Percentiles rank a stretch among this genome's conserved stretches.
Conservation (phyloP, 2,329 filamentous ascomycete genomes). For the Pochonia chlamydosporia region DNA sequence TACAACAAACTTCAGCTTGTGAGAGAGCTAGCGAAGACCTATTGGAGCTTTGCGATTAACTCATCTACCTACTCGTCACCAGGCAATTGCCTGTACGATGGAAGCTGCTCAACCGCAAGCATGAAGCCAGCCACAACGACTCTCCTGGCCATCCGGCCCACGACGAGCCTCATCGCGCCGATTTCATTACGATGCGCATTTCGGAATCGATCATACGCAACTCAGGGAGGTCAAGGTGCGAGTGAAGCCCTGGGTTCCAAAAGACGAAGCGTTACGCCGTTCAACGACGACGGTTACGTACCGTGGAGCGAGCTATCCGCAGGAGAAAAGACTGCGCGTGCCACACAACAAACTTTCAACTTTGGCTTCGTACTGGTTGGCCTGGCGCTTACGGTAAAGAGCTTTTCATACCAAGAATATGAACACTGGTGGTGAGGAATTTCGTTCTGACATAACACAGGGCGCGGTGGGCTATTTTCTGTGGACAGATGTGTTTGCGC, state of each 20-base stretch:
- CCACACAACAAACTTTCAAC: slow-evolving; percentile 89
- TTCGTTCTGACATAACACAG: slow-evolving; percentile 32
- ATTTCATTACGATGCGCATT: slow-evolving; percentile 4
- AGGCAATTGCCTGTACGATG: slow-evolving; percentile 24
- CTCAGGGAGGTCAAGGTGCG: slow-evolving; percentile 42
- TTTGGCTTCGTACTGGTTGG: slow-evolving; percentile 72
- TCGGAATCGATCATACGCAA: slow-evolving; percentile 46
- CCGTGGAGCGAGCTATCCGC: slow-evolving; percentile 72
- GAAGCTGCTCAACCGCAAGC: slow-evolving; percentile 30
- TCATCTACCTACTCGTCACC: slow-evolving; percentile 6
- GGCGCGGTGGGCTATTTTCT: slow-evolving; percentile 73
- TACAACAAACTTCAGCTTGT: background rate
- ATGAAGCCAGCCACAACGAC: slow-evolving; percentile 38
- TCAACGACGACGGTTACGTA: slow-evolving; percentile 79
- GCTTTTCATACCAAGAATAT: background rate
- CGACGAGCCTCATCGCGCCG: slow-evolving; percentile 19
- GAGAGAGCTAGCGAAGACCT: background rate
- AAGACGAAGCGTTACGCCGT: slow-evolving; percentile 69
- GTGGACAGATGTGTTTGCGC: slow-evolving; percentile 76
- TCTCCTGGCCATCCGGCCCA: slow-evolving; percentile 29
- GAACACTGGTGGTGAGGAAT: background rate
- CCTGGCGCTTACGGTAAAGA: slow-evolving; percentile 64
- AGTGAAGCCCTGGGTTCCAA: slow-evolving; percentile 36
- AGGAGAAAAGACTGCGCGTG: slow-evolving; percentile 73
- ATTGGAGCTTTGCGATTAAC: background rate